Evolutionary conservation across 148 eudicot genomes (phyloP).

Genomic region (Polygonum maritimum): DNA sequence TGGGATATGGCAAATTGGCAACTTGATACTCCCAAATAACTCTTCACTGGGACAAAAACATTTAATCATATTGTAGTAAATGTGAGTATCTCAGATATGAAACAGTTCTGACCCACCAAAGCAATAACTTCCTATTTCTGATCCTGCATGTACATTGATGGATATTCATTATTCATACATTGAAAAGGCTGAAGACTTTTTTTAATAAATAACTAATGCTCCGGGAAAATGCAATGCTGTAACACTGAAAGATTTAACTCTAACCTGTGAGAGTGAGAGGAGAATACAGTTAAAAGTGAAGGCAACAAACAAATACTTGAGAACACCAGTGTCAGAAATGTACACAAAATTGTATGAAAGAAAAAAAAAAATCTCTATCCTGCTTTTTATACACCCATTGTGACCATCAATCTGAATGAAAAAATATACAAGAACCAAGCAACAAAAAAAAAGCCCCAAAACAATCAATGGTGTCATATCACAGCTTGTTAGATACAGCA

Average conservation of each 20-base stretch:
- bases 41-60: too few relatives aligned
- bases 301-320: not conserved
- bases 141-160: not conserved
- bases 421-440: conserved; percentile 3
- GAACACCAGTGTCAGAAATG: not conserved
- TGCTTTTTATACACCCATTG: conserved; percentile 6
- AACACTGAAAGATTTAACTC: not conserved
- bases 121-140: not conserved
- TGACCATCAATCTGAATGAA: not conserved
- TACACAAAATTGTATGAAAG: not conserved
- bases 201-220: not conserved
- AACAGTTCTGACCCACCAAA: not conserved
- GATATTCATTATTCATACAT: not conserved
- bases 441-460: conserved; percentile 2
- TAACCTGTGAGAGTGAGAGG: not conserved
- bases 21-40: too few relatives aligned
- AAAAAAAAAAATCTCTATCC: conserved; percentile 21
- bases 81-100: not conserved
- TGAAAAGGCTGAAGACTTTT: not conserved
- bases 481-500: conserved; percentile 12
- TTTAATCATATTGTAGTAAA: not conserved
- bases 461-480: conserved; percentile 5
- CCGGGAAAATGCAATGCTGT: not conserved
- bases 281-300: not conserved
- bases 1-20: not conserved